Evolutionary conservation across 139 green algal species (phyloP), one percentile per base, ranked within the genome.

Genomic region (Yamagishiella unicocca): DNA sequence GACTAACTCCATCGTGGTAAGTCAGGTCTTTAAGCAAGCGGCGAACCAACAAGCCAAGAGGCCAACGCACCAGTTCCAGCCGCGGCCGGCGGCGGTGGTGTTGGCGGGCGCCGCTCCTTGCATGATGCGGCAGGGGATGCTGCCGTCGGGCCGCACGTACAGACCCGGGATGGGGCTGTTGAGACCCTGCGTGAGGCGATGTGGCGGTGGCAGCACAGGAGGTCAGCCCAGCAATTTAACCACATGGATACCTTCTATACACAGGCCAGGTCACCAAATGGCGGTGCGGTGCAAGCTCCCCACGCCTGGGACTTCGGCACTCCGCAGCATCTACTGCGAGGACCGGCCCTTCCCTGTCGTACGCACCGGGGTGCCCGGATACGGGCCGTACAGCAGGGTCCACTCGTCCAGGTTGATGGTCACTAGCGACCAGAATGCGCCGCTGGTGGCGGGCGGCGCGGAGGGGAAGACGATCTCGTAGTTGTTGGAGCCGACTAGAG

Each of bases 1-100:
- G n/a, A n/a, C n/a, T n/a, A n/a, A 25, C 50, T 58, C 50, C 17
- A 29, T 50, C 9, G 33, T 76, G 38, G 5, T 42, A n/a, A 7
- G 5, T 22, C 17, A 72, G n/a, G 8, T 24, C 31, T 7, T 22
- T 7, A 10, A 42, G 9, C 29, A 42, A 27, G 8, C 5, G 8
- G n/a, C n/a, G n/a, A 8, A n/a, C 64, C 9, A 4, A 27, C 4
- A 9, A n/a, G 7, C 4, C 64, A n/a, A n/a, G n/a, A 4, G 22
- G 64, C 29, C 17, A 10, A 19, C 68, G 1, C 37, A 76, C 68
- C 68, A 76, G 72, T 80, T 80, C 72, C 72, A 80, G 42, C 72
- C 72, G 3, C 72, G 42, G 9, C 27, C 3, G 27, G 42, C 72
- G 43, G 72, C 72, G 29, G 72, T 80, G 42, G 72, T 80, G 43